Base-by-base conservation (phyloP, 2,329 filamentous ascomycete species). In the Alternaria postmessia region DNA sequence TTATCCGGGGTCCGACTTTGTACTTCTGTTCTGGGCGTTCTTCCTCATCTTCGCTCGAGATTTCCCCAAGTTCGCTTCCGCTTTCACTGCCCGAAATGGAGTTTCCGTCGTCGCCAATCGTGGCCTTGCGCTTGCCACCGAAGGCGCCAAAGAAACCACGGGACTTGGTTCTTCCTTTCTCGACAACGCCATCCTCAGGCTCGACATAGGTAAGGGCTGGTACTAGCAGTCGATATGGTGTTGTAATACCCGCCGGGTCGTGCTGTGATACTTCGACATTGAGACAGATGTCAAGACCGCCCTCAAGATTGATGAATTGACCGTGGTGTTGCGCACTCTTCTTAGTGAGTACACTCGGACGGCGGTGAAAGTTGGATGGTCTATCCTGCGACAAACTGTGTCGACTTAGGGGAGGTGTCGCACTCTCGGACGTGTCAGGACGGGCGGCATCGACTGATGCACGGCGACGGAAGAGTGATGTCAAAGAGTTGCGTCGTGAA, bases 201-300 rank as follows among this genome's bases (percentile, higher is more conserved):
- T 63, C 51, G 8, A 57, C 66, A 51, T 82, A 88, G 69, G 80
- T 80, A 52, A 99, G 81, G 54, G 88, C 88, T 11, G 96, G 95
- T 5, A 99, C 89, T 2, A 98, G 85, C 5, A 99, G 81, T 39
- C 93, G 85, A 77, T 99, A 99, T 8, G 93, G 92, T 51, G 88
- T 87, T 0, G 95, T 99, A 65, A 92, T 93, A 14, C 95, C 96
- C 0, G 91, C 86, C 0, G 95, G 94, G 70, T 99, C 93, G 64
- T 88, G 88, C 44, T 91, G 87, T 70, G 90, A 93, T 62, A 97
- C 88, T 80, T 99, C 95, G 63, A 97, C 88, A 70, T 97, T 97
- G 43, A 99, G 80, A 51, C 88, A 91, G 36, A 99, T 89, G 66
- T 97, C 93, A 9, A 99, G 82, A 0, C 93, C 93, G 30, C 90